A percentile compares a stretch with the other conserved stretches of the same genome.
These are phyloP conservation scores for Opeltia flavorubescens DNA, from an alignment of 495 filamentous ascomycete genomes.

Conservation along the genomic window DNA sequence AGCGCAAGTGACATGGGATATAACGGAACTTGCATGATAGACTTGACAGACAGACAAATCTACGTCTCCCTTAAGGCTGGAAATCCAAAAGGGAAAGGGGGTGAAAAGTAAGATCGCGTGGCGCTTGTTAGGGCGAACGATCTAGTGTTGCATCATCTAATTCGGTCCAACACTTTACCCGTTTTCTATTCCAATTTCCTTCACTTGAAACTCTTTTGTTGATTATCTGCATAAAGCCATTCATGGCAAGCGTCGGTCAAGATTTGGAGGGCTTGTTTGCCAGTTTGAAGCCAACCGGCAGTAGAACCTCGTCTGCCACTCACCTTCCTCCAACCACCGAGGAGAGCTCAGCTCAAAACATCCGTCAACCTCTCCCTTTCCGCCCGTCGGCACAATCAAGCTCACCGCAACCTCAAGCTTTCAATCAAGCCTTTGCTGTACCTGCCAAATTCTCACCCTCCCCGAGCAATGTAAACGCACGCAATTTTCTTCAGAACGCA, in stretches of 20 bases:
- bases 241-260: constrained; percentile 13
- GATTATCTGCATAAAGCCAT: too few species aligned
- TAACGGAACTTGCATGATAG: too few species aligned
- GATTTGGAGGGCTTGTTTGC: constrained; percentile 19
- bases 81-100: too few species aligned
- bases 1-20: too few species aligned
- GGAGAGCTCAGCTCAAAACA: constrained; percentile 6
- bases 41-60: too few species aligned
- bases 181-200: neutral
- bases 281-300: constrained; percentile 16
- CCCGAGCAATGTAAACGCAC: constrained; percentile 15
- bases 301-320: constrained; percentile 12
- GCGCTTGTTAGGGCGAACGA: too few species aligned
- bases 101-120: too few species aligned
- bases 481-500: constrained; percentile 34
- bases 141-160: neutral
- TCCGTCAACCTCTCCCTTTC: neutral
- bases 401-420: neutral
- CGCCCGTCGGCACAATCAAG: neutral
- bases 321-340: constrained; percentile 12
- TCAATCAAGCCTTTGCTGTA: neutral
- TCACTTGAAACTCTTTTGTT: neutral
- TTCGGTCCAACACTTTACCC: neutral
- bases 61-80: too few species aligned
- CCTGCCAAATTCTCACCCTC: too few species aligned